Conservation (phyloP, 106 monocot genomes). For the Gastrodia elata region DNA sequence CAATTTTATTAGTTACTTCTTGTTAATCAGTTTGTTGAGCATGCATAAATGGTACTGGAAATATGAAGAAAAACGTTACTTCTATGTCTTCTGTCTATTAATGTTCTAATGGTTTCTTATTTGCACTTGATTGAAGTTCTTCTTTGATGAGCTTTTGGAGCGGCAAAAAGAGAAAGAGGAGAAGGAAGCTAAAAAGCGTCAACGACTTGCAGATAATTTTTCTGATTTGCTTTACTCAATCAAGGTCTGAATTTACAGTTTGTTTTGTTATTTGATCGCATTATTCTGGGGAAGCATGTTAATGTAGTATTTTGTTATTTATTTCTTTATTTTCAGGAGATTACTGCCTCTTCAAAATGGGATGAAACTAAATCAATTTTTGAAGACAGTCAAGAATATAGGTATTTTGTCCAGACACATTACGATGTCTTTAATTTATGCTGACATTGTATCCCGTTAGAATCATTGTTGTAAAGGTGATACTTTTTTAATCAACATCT, state of each 20-base stretch:
- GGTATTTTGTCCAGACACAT: constrained; percentile 21
- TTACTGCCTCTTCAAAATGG: constrained; percentile 80
- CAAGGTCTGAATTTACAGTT: constrained; percentile 37
- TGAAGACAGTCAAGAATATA: constrained; percentile 90
- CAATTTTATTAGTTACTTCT: not conserved
- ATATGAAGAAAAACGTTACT: not conserved
- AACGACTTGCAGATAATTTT: constrained; percentile 68
- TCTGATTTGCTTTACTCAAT: constrained; percentile 67
- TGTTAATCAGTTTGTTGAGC: not conserved
- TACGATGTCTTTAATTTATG: not conserved
- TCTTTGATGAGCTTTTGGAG: constrained; percentile 82
- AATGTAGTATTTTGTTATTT: constrained; percentile 1
- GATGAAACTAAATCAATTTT: constrained; percentile 67
- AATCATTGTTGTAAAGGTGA: not conserved
- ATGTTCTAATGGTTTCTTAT: not conserved
- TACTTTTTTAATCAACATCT: not conserved
- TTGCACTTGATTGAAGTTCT: constrained; percentile 36
- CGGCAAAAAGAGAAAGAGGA: constrained; percentile 78
- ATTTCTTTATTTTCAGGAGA: constrained; percentile 45
- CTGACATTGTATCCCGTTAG: not conserved
- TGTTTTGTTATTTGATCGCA: not conserved
- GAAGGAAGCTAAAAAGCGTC: constrained; percentile 83
- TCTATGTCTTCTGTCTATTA: too few relatives aligned
- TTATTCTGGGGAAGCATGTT: not conserved
- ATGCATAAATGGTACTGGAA: not conserved